Base-by-base conservation (phyloP, 345 rosid species). In the Capsella bursapastoris region DNA sequence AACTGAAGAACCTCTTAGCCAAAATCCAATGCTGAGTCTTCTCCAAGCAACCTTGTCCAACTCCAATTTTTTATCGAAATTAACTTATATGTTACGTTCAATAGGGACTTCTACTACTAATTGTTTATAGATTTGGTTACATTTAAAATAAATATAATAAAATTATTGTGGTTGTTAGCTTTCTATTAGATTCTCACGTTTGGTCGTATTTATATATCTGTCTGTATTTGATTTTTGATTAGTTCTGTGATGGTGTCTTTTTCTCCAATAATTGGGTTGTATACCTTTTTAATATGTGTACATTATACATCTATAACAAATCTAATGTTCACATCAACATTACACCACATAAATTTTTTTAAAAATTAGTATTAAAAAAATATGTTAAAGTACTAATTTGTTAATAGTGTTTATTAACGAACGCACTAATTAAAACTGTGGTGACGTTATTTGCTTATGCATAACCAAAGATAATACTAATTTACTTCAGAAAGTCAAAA, bases 251-350 rank as follows among this genome's bases (percentile, higher is more conserved):
- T 14, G 1, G 28, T 55, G 64, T 64, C 64, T 55, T 64, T 25
- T 64, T 43, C 76, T 72, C 69, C 41, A 71, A 27, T 71, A 25
- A 71, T 70, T 59, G 38, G 16, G 18, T 50, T 49, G 12, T n/a
- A 15, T 37, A 49, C 38, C 38, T 37, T 48, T 29, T 71, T 5
- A 6, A 47, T 58, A 50, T 31, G 29, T 16, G 29, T 16, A 45
- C 47, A 35, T 13, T 0, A 12, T 51, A 38, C 13, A 18, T 38
- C 14, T 64, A 18, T 63, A 6, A 18, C 11, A 34, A 73, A 53
- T 18, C 27, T 41, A 32, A 43, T 47, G 58, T 43, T 31, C 53
- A 43, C 37, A 53, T 16, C 3, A 58, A 37, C 14, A 16, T 13
- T 49, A 50, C 49, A 25, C 4, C 57, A 65, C 5, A 34, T 1